Conservation (phyloP, 805 yeast species). For the Komagataella kurtzmanii region DNA sequence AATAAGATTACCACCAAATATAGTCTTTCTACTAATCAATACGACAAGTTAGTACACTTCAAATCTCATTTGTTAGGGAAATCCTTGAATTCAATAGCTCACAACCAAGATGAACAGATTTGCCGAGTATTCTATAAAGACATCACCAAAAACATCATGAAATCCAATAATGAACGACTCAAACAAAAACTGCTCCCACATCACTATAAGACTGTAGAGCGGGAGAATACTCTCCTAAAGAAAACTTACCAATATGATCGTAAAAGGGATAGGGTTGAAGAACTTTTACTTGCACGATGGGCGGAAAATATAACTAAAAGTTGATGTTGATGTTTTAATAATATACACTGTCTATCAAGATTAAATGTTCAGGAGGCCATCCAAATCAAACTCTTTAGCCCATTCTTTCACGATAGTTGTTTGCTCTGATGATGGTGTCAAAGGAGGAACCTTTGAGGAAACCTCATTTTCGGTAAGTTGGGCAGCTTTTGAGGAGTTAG, state of each 20-base stretch:
- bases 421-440: slow-evolving; percentile 37
- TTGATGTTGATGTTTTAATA: slow-evolving; percentile 1
- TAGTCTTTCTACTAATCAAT: slow-evolving; percentile 40
- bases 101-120: slow-evolving; percentile 14
- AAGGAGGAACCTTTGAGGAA: slow-evolving; percentile 20
- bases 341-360: neutral
- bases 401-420: slow-evolving; percentile 78
- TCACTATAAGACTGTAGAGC: slow-evolving; percentile 10
- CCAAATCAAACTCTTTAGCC: slow-evolving; percentile 91
- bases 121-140: slow-evolving; percentile 17
- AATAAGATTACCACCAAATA: slow-evolving; percentile 31
- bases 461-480: slow-evolving; percentile 25
- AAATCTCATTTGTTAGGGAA: slow-evolving; percentile 20
- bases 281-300: slow-evolving; percentile 34
- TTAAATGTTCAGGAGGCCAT: slow-evolving; percentile 40
- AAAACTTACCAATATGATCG: neutral
- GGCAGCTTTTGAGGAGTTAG: slow-evolving; percentile 29
- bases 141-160: slow-evolving; percentile 17
- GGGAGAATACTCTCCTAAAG: slow-evolving; percentile 3
- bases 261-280: slow-evolving; percentile 23
- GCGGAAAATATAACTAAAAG: slow-evolving; percentile 16
- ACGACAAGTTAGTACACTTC: slow-evolving; percentile 26
- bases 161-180: slow-evolving; percentile 12
- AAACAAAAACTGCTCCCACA: slow-evolving; percentile 16
- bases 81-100: slow-evolving; percentile 8